phyloP scores from a whole-genome alignment of 169 alveolate species.

The Plasmodium fragile region DNA sequence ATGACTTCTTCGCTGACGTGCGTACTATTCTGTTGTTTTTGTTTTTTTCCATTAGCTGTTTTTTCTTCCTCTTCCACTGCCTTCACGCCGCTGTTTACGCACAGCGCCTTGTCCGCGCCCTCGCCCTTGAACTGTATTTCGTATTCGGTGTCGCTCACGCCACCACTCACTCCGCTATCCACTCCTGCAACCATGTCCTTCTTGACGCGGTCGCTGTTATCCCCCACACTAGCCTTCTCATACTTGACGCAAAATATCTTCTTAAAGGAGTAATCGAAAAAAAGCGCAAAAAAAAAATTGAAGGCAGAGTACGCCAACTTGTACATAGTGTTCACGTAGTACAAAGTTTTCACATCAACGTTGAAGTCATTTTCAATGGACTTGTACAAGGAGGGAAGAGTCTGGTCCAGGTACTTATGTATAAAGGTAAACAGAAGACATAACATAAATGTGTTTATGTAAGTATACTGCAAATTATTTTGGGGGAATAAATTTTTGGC shows the following conservation, averaged over 20 bases:
- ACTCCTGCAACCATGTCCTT: not conserved
- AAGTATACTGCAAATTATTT: conserved; percentile 46
- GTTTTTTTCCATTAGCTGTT: not conserved
- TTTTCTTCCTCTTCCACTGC: conserved; percentile 13
- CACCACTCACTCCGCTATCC: not conserved
- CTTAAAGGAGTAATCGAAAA: conserved; percentile 62
- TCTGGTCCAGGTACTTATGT: conserved; percentile 67
- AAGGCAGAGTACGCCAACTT: conserved; percentile 47
- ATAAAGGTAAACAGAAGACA: conserved; percentile 47
- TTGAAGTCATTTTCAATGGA: conserved; percentile 67
- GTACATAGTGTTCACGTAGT: conserved; percentile 49
- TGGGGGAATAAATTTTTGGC: conserved; percentile 49
- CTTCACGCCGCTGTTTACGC: not conserved
- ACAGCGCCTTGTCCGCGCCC: not conserved
- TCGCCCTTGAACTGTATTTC: conserved; percentile 18
- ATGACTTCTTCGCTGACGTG: conserved; percentile 26
- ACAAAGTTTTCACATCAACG: conserved; percentile 29
- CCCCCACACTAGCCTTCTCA: not conserved
- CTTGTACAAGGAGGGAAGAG: conserved; percentile 66
- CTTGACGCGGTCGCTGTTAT: not conserved
- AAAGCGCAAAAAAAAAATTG: conserved; percentile 51
- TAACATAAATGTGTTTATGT: conserved; percentile 41
- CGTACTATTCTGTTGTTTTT: not conserved
- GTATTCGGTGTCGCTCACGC: conserved; percentile 1
- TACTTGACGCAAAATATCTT: conserved; percentile 10